A percentile compares a stretch with the other conserved stretches of the same genome.
Conservation (phyloP, 495 filamentous ascomycete species). For the Xylaria longipes region DNA sequence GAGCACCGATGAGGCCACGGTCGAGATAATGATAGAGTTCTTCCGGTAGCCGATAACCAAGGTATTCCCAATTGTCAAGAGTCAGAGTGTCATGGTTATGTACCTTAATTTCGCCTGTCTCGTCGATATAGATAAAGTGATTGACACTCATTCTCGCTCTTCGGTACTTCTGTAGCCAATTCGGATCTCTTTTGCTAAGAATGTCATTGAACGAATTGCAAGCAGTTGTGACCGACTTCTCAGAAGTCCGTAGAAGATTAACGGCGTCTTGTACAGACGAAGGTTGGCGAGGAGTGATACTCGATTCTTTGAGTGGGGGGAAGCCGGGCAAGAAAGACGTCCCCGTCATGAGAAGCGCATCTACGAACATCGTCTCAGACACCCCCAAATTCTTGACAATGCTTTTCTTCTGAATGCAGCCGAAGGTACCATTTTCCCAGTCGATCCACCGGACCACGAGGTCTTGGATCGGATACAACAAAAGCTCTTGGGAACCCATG, state of each 20-base stretch:
- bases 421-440: conserved; percentile 67
- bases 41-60: conserved; percentile 85
- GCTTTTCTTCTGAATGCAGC: conserved; percentile 72
- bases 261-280: conserved; percentile 70
- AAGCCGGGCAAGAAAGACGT: conserved; percentile 79
- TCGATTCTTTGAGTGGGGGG: conserved; percentile 69
- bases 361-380: conserved; percentile 75
- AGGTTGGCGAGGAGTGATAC: conserved; percentile 53
- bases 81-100: conserved; percentile 73
- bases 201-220: conserved; percentile 76
- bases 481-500: conserved; percentile 83
- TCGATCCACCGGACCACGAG: conserved; percentile 78
- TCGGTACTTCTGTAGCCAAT: conserved; percentile 84
- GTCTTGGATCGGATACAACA: conserved; percentile 86
- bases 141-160: conserved; percentile 82
- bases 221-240: conserved; percentile 65
- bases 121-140: conserved; percentile 82
- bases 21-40: conserved; percentile 94
- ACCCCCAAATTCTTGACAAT: conserved; percentile 75
- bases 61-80: conserved; percentile 83
- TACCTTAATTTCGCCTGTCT: conserved; percentile 74
- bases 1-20: conserved; percentile 77
- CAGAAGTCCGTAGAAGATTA: conserved; percentile 71
- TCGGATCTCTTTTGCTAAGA: conserved; percentile 63
- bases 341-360: conserved; percentile 83